Base-by-base conservation (phyloP, 2,329 filamentous ascomycete genomes). In the Aspergillus nomiae region DNA sequence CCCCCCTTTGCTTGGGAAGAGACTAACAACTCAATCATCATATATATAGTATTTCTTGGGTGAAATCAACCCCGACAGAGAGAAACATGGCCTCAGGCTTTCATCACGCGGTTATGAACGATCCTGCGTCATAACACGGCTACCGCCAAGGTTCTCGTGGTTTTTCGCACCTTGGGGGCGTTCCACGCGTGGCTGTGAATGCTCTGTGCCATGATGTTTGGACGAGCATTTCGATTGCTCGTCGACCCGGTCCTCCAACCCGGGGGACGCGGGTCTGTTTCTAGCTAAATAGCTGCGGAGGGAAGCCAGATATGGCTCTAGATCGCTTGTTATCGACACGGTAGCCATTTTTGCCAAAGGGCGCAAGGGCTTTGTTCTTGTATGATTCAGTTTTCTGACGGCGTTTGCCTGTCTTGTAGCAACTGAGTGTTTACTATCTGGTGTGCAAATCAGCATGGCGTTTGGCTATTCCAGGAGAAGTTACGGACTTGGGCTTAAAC, bases 41-140 rank as follows among this genome's bases (percentile, higher is more conserved):
- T 61, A 57, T 51, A 53, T 61, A 58, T 51, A 76, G 79, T 81
- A 59, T 76, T 81, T 67, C 73, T 82, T 64, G 79, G 78, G 48
- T 81, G 67, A 73, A 34, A 26, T 28, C 21, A 41, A 34, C 9
- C 32, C 32, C 32, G 16, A 38, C 41, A 55, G 26, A 41, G 3
- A 57, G 26, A 34, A 30, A 32, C 19, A 43, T 21, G 30, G n/a
- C 10, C 28, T 59, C 57, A 59, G 43, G 51, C 21, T 45, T 50
- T 56, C 59, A 59, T 30, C 38, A 21, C 14, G 45, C 24, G 26
- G 53, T 14, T 28, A 54, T 45, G 60, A 30, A 56, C 26, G 28
- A 26, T 60, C 32, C 16, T 58, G 45, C 55, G 28, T 54, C 43
- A 43, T 48, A 28, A 53, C 46, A 26, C 24, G 26, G 12, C n/a